A percentile compares a stretch with the other conserved stretches of the same genome.
phyloP scores from a whole-genome alignment of 2,329 filamentous ascomycete genomes.

The Passalora sequoiae region DNA sequence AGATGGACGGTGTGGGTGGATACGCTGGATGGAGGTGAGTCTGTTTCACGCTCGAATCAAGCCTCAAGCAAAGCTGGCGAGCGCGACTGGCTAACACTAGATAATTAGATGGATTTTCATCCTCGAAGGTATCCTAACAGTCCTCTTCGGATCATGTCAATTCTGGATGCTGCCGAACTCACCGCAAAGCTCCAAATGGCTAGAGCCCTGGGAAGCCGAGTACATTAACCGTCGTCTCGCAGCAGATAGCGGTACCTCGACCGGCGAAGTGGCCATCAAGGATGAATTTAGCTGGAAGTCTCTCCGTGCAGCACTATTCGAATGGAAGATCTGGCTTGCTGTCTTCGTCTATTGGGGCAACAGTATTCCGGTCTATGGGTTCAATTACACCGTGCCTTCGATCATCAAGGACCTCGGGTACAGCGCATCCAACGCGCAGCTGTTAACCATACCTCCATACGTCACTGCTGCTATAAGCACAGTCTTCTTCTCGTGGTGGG shows the following conservation, averaged over 20 bases:
- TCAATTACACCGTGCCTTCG: conserved; percentile 20
- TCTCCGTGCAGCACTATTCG: conserved; percentile 22
- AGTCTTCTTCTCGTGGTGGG: conserved; percentile 45
- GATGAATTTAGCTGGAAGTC: conserved; percentile 22
- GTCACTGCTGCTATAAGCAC: conserved; percentile 32
- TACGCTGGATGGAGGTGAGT: conserved; percentile 16
- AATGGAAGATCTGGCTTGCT: conserved; percentile 26
- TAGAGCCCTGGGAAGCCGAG: conserved; percentile 5
- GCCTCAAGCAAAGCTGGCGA: background rate
- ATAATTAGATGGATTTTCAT: conserved; percentile 45
- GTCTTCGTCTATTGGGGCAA: background rate
- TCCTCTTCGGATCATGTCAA: conserved; percentile 49
- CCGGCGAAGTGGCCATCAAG: conserved; percentile 20
- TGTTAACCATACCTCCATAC: conserved; percentile 30
- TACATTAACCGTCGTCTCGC: conserved; percentile 4
- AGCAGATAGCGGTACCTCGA: conserved; percentile 19
- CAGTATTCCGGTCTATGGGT: background rate
- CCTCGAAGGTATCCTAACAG: conserved; percentile 53
- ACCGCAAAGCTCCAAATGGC: conserved; percentile 28
- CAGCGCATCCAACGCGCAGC: conserved; percentile 20
- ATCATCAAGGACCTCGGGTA: conserved; percentile 19
- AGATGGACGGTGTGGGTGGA: conserved; percentile 41
- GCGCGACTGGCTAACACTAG: conserved; percentile 14
- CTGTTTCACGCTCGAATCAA: no score
- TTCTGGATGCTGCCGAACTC: conserved; percentile 53